Conservation (phyloP, 176 grass and related monocot species). For the Eleusine coracana region DNA sequence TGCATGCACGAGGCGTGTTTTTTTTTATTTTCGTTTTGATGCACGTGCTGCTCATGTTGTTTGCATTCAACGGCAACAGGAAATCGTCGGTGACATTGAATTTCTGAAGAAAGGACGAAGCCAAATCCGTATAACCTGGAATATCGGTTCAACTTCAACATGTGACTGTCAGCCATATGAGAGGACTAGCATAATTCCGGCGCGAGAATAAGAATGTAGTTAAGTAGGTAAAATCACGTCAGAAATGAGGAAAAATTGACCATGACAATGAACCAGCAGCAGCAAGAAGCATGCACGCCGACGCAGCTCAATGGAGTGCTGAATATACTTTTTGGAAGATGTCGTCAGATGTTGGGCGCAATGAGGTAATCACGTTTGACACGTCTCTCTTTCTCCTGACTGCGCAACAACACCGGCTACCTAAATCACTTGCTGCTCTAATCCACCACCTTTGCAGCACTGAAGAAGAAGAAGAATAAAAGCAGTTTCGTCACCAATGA, state of each 20-base stretch:
- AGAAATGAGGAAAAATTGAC: background rate
- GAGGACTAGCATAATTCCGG: background rate
- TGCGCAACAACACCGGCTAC: background rate
- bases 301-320: conserved; percentile 9
- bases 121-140: background rate
- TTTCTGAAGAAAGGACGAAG: background rate
- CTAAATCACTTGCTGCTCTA: conserved; percentile 25
- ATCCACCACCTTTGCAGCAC: background rate
- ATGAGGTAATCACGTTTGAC: conserved; percentile 1
- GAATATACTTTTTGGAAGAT: background rate
- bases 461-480: background rate
- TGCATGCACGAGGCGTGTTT: background rate
- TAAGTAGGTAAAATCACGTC: conserved; percentile 23
- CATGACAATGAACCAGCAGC: background rate
- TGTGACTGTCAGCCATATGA: background rate
- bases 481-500: background rate
- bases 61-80: conserved; percentile 22
- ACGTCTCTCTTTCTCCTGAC: conserved; percentile 12
- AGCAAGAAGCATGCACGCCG: conserved; percentile 25
- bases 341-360: background rate
- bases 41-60: conserved; percentile 20
- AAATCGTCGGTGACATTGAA: background rate
- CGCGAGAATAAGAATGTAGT: background rate
- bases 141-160: background rate
- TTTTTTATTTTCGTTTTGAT: background rate